Base-by-base conservation (phyloP, 345 rosid species). In the Moricandia arvensis region DNA sequence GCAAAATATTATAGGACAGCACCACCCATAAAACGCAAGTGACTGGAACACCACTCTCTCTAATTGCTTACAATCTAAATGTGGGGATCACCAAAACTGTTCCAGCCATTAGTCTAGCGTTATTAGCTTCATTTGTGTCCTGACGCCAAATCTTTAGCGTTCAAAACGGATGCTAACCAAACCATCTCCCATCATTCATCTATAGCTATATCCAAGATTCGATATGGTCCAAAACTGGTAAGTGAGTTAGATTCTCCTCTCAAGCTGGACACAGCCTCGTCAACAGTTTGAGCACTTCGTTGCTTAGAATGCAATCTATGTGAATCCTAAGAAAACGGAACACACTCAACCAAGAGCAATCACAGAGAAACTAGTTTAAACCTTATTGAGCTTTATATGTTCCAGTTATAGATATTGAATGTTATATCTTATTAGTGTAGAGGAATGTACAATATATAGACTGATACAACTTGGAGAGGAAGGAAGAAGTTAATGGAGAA, bases 181-280 rank as follows among this genome's bases (percentile, higher is more conserved):
- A 68, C 45, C 63, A 75, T 67, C 24, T 51, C 51, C 54, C 68
- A 75, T 75, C 68, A 75, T 47, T 57, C 77, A 55, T 64, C 64
- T 34, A 63, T 54, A 65, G 65, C 71, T 74, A 58, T 45, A 26
- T 74, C 4, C 2, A 65, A 41, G 15, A 68, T 68, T 60, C 6
- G 60, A 51, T 68, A 34, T 15, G 29, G 49, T 16, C 0, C 59
- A 75, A n/a, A 15, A 16, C 34, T 53, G 27, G 63, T n/a, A 45
- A 27, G 3, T 67, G 71, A 45, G 82, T 82, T 81, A 57, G 90
- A 80, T 54, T 82, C 73, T 70, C 80, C 79, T 75, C 79, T 82
- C 53, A 79, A 58, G 79, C 65, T 72, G 55, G 85, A 51, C 53
- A n/a, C 62, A 64, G 66, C 73, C 38, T 61, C 70, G 49, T 82